Base-by-base conservation (phyloP, 495 filamentous ascomycete species). In the Hypoxylon lienhwacheense region DNA sequence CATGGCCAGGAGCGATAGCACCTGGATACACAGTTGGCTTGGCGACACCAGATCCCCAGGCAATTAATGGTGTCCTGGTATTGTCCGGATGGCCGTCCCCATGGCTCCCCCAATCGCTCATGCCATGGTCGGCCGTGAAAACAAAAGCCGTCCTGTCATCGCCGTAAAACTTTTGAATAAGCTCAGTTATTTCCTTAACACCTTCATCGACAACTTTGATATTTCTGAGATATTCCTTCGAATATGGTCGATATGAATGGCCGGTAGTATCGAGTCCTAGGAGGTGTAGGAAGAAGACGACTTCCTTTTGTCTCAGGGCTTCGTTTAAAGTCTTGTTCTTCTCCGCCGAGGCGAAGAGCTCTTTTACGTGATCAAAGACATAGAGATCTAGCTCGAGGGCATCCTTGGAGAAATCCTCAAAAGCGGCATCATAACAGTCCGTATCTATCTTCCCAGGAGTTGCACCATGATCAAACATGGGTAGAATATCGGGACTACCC, bases 21-120 rank as follows among this genome's bases (percentile, higher is more conserved):
- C 72, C 73, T 12, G 64, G 65, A 44, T 73, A 80, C 2, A 79
- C 72, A 28, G 81, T 70, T 8, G 93, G 93, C 64, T 79, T 82
- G 17, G 89, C 90, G 26, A 97, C 85, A 19, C 93, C 93, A 47
- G 93, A 91, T 7, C 93, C 93, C 93, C 93, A 99, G 11, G 78
- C 87, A 64, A 99, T 88, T 7, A 99, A 75, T 7, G 93, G 93
- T 16, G 93, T 99, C 21, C 93, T 79, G 1, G 93, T 99, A 59
- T 99, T 99, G 66, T 99, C 89, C 1, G 93, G 93, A 72, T 99
- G 93, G 15, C 93, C 93, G 66, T 99, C 93, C 33, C 93, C 93
- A 65, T 99, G 93, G 55, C 90, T 96, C 8, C 93, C 93, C 87
- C 88, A 95, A 72, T 99, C 95, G 65, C 88, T 96, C 92, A 99